These are phyloP conservation scores for Vigna reflexopilosa DNA, from an alignment of 306 rosid species.

Conservation along the genomic window DNA sequence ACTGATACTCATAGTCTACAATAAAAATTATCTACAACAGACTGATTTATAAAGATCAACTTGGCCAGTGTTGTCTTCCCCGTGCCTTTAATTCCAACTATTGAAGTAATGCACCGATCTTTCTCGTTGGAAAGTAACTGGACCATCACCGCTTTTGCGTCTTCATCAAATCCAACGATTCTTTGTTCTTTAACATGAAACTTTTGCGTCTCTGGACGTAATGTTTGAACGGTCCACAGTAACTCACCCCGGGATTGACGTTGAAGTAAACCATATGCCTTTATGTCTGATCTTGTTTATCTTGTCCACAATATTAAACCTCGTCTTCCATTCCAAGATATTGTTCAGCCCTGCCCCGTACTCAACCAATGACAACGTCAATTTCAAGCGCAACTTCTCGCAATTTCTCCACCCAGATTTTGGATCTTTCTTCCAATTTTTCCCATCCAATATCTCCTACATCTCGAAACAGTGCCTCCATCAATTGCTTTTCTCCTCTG, in stretches of 20 bases:
- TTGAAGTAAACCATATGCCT: neutral
- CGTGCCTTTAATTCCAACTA: slow-evolving; percentile 50
- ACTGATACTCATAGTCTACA: too few relatives aligned
- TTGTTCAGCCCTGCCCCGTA: neutral
- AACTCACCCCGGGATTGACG: neutral
- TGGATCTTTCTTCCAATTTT: too few relatives aligned
- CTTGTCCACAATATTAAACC: neutral
- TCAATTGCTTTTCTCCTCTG: too few relatives aligned
- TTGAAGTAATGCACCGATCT: slow-evolving; percentile 25
- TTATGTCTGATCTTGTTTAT: neutral
- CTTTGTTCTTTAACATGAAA: neutral
- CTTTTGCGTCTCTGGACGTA: too few relatives aligned
- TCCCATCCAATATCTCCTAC: too few relatives aligned
- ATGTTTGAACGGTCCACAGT: too few relatives aligned
- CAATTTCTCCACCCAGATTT: too few relatives aligned
- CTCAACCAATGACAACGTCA: too few relatives aligned
- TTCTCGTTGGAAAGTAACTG: slow-evolving; percentile 4
- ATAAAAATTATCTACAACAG: too few relatives aligned
- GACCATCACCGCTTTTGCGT: slow-evolving; percentile 6
- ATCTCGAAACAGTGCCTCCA: too few relatives aligned
- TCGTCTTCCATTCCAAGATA: neutral
- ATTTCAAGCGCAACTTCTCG: too few relatives aligned
- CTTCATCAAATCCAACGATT: slow-evolving; percentile 42
- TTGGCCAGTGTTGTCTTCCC: slow-evolving; percentile 54
- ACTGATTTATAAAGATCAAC: neutral